Evolutionary conservation across 2,329 filamentous ascomycete genomes (phyloP), one percentile per base, ranked within the genome.

Genomic region (Beauveria medogensis): DNA sequence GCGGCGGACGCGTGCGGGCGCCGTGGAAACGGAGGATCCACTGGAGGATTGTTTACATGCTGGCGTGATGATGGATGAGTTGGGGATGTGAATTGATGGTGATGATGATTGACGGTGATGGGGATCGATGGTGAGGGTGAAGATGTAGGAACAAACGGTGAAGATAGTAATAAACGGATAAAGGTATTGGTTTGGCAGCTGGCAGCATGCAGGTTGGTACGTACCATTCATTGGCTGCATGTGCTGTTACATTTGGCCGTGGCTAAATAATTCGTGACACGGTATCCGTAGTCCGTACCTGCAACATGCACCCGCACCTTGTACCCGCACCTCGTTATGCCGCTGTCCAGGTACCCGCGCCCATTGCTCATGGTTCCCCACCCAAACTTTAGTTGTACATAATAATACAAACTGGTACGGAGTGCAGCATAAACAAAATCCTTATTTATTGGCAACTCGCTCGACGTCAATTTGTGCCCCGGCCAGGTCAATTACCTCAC

Each of bases 401-500:
- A 37, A 37, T 37, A 37, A 37, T 37, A 37, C 34, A 37, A 37
- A 37, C 34, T 16, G 34, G 34, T 37, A 37, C 34, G 14, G 12
- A 37, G 34, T 37, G 12, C 14, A 37, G 34, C 34, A 37, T 37
- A 37, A 37, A 37, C 34, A 37, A 34, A 37, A 37, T 37, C 5
- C 34, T 37, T 37, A 37, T 37, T 37, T 37, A 37, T 51, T 30
- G 5, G n/a, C 30, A 22, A 22, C 52, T 18, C 22, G 52, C 54
- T 55, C 46, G 30, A 30, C 46, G 55, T 28, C 43, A 51, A 58
- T 58, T 58, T 58, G 20, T 58, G 55, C 55, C 55, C 46, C 30
- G 24, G 55, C 30, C 26, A 28, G 41, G n/a, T 22, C 24, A 28
- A 46, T 12, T 50, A n/a, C 55, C 55, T 41, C 55, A 57, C 44